These are phyloP conservation scores for Medicago ruthenica DNA, from an alignment of 306 rosid genomes.

Conservation along the genomic window DNA sequence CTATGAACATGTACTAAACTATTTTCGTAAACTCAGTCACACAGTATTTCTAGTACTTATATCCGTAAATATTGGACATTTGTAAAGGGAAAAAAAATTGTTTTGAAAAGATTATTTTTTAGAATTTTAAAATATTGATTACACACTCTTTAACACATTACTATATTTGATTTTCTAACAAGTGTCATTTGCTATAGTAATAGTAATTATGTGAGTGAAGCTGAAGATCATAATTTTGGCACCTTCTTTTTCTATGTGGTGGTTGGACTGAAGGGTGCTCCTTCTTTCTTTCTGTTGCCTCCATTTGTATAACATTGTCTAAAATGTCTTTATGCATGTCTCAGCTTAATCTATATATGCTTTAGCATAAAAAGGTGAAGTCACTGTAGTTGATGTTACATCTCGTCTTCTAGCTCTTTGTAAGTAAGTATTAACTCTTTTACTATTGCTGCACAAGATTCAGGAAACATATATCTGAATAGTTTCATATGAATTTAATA, in stretches of 20 bases:
- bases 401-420: slow-evolving; percentile 38
- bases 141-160: no score
- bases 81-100: no score
- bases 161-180: no score
- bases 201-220: background rate
- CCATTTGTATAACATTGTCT: slow-evolving; percentile 22
- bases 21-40: no score
- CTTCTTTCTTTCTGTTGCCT: slow-evolving; percentile 49
- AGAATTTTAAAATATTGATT: no score
- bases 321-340: slow-evolving; percentile 34
- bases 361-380: slow-evolving; percentile 14
- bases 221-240: background rate
- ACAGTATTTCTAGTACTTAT: no score
- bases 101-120: no score
- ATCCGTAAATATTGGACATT: no score
- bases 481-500: slow-evolving; percentile 39
- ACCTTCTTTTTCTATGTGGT: background rate
- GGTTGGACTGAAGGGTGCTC: slow-evolving; percentile 64
- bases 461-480: slow-evolving; percentile 40
- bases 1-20: no score
- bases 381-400: slow-evolving; percentile 35
- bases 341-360: slow-evolving; percentile 28
- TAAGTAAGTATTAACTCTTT: slow-evolving; percentile 48
- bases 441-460: slow-evolving; percentile 25
- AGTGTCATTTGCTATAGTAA: no score